Percentiles rank a stretch among this genome's conserved stretches.
phyloP scores from a whole-genome alignment of 345 rosid species.

The Euphorbia tirucalli region DNA sequence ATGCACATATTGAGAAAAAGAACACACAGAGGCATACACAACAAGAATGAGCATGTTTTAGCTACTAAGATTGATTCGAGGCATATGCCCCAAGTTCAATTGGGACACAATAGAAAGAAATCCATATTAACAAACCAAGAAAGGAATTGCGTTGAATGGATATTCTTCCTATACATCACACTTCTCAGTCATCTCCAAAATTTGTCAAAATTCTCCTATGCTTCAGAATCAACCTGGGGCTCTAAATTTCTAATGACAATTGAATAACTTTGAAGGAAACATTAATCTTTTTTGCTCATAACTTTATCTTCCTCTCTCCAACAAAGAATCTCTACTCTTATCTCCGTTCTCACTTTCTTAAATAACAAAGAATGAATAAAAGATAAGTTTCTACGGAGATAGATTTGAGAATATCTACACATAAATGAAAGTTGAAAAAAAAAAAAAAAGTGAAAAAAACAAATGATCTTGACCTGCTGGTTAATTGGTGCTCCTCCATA shows the following conservation, averaged over 20 bases:
- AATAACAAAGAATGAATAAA: background rate
- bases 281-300: too few species aligned
- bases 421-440: background rate
- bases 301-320: too few species aligned
- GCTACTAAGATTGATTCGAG: background rate
- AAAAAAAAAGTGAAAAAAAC: background rate
- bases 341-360: background rate
- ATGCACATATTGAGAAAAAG: background rate
- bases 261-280: too few species aligned
- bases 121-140: background rate
- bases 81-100: background rate
- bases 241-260: too few species aligned
- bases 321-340: background rate
- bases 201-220: background rate
- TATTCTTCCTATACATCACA: background rate
- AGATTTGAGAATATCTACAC: background rate
- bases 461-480: constrained; percentile 64
- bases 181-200: background rate
- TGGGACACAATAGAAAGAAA: background rate
- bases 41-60: background rate
- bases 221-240: background rate
- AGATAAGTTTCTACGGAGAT: too few species aligned
- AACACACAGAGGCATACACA: background rate
- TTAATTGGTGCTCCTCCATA: constrained; percentile 98
- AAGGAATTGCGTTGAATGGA: background rate